These are phyloP conservation scores for Protea cynaroides DNA, from an alignment of 164 flowering plant species.

Conservation along the genomic window DNA sequence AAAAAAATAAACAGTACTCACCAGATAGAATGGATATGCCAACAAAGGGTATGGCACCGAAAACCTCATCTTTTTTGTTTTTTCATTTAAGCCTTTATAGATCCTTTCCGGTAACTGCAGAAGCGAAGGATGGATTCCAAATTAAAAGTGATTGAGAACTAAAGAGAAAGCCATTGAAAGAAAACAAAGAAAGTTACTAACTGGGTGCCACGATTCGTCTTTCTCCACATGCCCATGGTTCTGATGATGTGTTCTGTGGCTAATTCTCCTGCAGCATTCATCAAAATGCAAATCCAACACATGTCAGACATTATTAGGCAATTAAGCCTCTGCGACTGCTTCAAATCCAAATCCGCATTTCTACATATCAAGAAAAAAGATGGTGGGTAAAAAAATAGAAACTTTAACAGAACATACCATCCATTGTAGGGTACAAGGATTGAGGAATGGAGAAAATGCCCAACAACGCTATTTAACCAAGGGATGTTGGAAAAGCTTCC, in stretches of 20 bases:
- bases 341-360: no score
- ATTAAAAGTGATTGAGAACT: not conserved
- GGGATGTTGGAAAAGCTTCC: conserved; percentile 69
- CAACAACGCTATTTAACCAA: conserved; percentile 60
- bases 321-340: no score
- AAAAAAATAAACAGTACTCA: conserved; percentile 27
- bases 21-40: conserved; percentile 72
- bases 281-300: not conserved
- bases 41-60: conserved; percentile 61
- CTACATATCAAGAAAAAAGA: no score
- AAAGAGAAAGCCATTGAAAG: not conserved
- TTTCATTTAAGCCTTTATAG: conserved; percentile 38
- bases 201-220: conserved; percentile 90
- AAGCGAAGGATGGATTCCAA: not conserved
- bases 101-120: conserved; percentile 57
- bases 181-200: conserved; percentile 20
- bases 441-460: conserved; percentile 73
- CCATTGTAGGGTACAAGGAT: conserved; percentile 88
- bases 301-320: not conserved
- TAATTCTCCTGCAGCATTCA: conserved; percentile 60
- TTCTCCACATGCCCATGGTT: conserved; percentile 88
- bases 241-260: conserved; percentile 82
- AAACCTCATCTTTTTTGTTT: conserved; percentile 37
- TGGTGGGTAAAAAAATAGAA: no score
- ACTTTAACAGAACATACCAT: conserved; percentile 39